These are phyloP conservation scores for Oryza nivara DNA, from an alignment of 176 grass and related monocot species.

Conservation along the genomic window DNA sequence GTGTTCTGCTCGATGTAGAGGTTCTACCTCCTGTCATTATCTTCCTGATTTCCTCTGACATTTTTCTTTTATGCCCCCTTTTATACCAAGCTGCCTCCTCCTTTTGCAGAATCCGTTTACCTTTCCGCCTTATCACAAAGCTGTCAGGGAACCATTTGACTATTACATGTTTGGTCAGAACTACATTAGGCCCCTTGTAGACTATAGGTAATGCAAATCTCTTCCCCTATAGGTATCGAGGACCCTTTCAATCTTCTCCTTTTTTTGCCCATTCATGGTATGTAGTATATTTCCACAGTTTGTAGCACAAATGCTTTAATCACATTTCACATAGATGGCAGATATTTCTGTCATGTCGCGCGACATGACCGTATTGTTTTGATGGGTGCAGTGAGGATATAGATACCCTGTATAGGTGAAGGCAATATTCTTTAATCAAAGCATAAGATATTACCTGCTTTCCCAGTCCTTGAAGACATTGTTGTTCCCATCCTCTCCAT, in stretches of 20 bases:
- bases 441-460: neutral
- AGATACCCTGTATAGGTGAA: constrained; percentile 6
- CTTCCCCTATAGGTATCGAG: neutral
- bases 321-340: neutral
- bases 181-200: constrained; percentile 78
- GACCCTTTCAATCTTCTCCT: constrained; percentile 10
- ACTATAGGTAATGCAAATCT: constrained; percentile 82
- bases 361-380: neutral
- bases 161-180: constrained; percentile 99
- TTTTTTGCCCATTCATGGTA: neutral
- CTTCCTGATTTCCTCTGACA: constrained; percentile 22
- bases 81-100: constrained; percentile 25
- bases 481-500: neutral
- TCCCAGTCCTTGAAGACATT: constrained; percentile 23
- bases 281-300: neutral
- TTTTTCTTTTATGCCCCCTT: constrained; percentile 30
- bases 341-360: constrained; percentile 20
- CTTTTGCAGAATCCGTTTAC: constrained; percentile 84
- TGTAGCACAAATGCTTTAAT: constrained; percentile 11
- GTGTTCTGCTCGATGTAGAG: constrained; percentile 80
- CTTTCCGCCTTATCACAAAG: constrained; percentile 91
- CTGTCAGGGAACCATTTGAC: constrained; percentile 90
- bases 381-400: neutral
- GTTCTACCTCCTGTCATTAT: constrained; percentile 44
- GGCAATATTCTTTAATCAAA: neutral